Conservation (phyloP, 495 filamentous ascomycete species). For the Tuber microsphaerosporum region DNA sequence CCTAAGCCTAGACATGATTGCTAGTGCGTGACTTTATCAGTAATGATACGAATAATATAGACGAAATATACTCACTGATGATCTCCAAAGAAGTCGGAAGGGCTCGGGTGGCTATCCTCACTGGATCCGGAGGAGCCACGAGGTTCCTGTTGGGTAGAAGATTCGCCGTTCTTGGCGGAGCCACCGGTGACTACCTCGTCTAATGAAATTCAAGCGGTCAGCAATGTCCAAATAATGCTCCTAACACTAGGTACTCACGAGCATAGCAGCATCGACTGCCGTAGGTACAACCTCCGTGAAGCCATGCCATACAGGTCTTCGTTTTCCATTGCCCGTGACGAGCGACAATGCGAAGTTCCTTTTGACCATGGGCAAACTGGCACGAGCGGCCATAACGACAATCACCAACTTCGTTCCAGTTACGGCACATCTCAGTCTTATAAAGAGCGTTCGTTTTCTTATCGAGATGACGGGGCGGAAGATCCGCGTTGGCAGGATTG, state of each 20-base stretch:
- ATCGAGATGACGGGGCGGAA: constrained; percentile 34
- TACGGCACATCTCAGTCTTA: constrained; percentile 41
- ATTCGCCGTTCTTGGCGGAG: background rate
- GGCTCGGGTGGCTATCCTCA: constrained; percentile 19
- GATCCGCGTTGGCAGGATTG: constrained; percentile 6
- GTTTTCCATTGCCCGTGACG: constrained; percentile 42
- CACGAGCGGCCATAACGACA: constrained; percentile 40
- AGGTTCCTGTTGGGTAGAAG: constrained; percentile 14
- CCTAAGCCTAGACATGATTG: background rate
- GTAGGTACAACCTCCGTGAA: constrained; percentile 40
- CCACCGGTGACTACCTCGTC: constrained; percentile 24
- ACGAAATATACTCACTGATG: constrained; percentile 5
- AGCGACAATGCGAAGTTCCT: constrained; percentile 34
- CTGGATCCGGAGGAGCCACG: constrained; percentile 7
- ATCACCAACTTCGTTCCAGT: constrained; percentile 38
- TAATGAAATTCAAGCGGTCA: constrained; percentile 6
- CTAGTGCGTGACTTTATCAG: background rate
- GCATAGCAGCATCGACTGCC: constrained; percentile 40
- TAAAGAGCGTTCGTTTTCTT: constrained; percentile 41
- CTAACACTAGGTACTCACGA: constrained; percentile 18
- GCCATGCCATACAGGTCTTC: constrained; percentile 39
- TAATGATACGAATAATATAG: background rate
- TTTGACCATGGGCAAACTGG: constrained; percentile 39
- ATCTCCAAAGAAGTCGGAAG: constrained; percentile 29
- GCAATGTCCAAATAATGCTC: background rate